Evolutionary conservation across 192 early-diverging fungal genomes (phyloP).

Genomic region (Gamsiella multidivaricata): DNA sequence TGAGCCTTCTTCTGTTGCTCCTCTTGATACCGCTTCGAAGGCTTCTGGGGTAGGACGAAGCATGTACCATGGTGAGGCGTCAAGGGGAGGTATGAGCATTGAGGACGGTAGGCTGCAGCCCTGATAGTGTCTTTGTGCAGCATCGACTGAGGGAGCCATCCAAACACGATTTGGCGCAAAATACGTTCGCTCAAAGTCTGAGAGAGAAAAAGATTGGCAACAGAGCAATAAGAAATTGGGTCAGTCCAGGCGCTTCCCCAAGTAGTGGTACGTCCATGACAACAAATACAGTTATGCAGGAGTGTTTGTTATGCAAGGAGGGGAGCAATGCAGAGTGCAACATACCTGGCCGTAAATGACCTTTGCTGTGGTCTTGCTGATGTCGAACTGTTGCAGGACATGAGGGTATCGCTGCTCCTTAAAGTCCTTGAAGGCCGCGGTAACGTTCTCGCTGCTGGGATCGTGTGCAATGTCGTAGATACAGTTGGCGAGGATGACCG

Average conservation of each 20-base stretch:
- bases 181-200: conserved; percentile 21
- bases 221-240: too few relatives aligned
- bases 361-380: conserved; percentile 15
- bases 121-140: conserved; percentile 34
- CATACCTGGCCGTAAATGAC: conserved; percentile 26
- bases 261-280: too few relatives aligned
- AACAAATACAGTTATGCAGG: too few relatives aligned
- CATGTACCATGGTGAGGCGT: conserved; percentile 22
- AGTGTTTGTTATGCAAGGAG: neutral
- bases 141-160: conserved; percentile 21
- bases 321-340: too few relatives aligned
- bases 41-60: conserved; percentile 19
- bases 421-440: conserved; percentile 24
- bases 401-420: conserved; percentile 24
- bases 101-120: conserved; percentile 24
- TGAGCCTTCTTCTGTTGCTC: neutral
- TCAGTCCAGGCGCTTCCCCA: too few relatives aligned
- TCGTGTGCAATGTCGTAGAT: conserved; percentile 14
- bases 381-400: conserved; percentile 22
- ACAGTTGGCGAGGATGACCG: conserved; percentile 31
- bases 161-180: conserved; percentile 28
- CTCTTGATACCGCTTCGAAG: conserved; percentile 21
- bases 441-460: neutral
- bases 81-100: conserved; percentile 13
- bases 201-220: neutral